These are phyloP conservation scores for Wickerhamiella occidentalis DNA, from an alignment of 805 yeast species.

Conservation along the genomic window DNA sequence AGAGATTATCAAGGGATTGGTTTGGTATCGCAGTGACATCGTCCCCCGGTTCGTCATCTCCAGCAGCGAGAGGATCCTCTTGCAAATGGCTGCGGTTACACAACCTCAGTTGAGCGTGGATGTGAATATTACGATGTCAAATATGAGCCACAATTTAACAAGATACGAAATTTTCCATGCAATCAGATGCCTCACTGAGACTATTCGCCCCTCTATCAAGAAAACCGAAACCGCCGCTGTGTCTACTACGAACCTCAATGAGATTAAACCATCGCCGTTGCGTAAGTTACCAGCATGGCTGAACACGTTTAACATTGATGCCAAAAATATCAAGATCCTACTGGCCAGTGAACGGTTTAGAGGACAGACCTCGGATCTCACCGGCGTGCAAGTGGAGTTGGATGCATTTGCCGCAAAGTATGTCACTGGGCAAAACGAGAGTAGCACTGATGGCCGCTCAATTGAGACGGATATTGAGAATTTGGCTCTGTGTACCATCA, in stretches of 20 bases:
- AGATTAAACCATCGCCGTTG: conserved; percentile 8
- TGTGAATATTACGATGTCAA: conserved; percentile 19
- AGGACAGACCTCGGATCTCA: conserved; percentile 16
- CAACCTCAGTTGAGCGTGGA: conserved; percentile 24
- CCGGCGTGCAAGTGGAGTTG: conserved; percentile 17
- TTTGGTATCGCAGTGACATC: conserved; percentile 25
- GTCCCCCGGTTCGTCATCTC: conserved; percentile 24
- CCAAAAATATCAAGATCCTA: conserved; percentile 13
- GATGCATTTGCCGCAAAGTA: conserved; percentile 13
- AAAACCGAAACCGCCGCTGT: background rate
- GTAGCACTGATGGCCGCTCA: conserved; percentile 19
- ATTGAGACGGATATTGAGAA: conserved; percentile 11
- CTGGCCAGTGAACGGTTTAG: conserved; percentile 22
- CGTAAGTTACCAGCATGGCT: conserved; percentile 21
- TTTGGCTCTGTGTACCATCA: conserved; percentile 17
- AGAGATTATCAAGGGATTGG: conserved; percentile 14
- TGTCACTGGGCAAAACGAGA: conserved; percentile 5
- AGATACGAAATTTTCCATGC: conserved; percentile 27
- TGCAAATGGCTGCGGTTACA: conserved; percentile 22
- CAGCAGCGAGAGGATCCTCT: conserved; percentile 18
- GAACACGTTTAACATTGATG: conserved; percentile 10
- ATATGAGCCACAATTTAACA: conserved; percentile 23
- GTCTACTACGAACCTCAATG: background rate
- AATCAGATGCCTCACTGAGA: conserved; percentile 19
- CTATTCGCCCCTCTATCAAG: conserved; percentile 1